These are phyloP conservation scores for Akanthomyces uredinophilus DNA, from an alignment of 2,329 filamentous ascomycete species.

Conservation along the genomic window DNA sequence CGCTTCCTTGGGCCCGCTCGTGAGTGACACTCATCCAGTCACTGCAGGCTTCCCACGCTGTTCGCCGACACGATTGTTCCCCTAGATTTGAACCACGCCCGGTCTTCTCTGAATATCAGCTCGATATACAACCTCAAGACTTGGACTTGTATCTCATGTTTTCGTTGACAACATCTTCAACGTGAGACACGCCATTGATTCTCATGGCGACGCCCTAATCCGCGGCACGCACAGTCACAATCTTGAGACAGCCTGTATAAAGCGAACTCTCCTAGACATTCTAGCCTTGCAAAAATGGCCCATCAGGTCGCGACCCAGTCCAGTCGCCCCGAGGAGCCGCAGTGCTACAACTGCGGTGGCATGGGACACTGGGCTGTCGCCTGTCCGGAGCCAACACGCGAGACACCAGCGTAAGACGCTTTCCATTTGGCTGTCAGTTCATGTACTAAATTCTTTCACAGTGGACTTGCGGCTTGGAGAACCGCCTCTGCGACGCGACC, in stretches of 20 bases:
- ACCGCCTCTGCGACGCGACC: constrained; percentile 26
- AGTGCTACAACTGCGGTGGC: constrained; percentile 51
- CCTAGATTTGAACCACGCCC: background rate
- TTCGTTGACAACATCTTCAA: background rate
- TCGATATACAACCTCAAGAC: background rate
- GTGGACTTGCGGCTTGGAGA: constrained; percentile 34
- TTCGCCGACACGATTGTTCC: background rate
- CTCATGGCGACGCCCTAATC: constrained; percentile 4
- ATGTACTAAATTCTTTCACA: constrained; percentile 18
- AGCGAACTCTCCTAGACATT: background rate
- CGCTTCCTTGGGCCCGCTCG: background rate
- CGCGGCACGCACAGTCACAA: background rate
- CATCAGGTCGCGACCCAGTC: constrained; percentile 25
- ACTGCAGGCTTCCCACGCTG: background rate
- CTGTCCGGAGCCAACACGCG: constrained; percentile 46
- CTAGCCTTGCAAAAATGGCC: constrained; percentile 24
- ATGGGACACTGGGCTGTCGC: constrained; percentile 48
- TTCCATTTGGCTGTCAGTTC: background rate
- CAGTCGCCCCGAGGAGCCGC: constrained; percentile 30
- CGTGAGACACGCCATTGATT: background rate
- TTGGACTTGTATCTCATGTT: background rate
- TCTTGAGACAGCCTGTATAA: background rate
- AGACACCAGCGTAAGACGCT: constrained; percentile 43
- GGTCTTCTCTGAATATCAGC: background rate
- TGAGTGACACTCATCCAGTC: background rate